phyloP scores from a whole-genome alignment of 208 protist species.

The Wallacemonas sp. region DNA sequence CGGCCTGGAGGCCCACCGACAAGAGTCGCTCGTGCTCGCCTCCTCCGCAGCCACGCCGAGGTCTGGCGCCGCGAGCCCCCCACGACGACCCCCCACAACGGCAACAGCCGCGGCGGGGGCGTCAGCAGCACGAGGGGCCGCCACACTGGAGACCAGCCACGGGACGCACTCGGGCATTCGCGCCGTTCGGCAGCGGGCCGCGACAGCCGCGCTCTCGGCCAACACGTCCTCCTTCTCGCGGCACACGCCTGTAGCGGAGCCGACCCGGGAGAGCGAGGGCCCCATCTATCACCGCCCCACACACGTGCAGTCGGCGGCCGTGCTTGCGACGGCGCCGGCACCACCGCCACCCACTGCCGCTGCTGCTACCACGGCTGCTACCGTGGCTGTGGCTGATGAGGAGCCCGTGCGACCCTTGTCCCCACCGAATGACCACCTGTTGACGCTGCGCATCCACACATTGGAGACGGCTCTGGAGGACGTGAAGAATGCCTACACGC shows the following conservation, averaged over 20 bases:
- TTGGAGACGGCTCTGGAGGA: constrained; percentile 13
- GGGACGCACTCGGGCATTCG: not conserved
- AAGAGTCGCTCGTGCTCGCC: not conserved
- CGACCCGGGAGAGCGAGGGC: no score
- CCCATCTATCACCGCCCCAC: no score
- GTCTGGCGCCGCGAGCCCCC: no score
- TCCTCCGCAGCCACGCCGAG: not conserved
- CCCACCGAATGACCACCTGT: constrained; percentile 4
- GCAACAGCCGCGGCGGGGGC: no score
- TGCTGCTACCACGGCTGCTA: not conserved
- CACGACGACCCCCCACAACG: no score
- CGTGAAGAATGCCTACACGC: constrained; percentile 16
- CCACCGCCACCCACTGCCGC: not conserved
- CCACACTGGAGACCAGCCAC: not conserved
- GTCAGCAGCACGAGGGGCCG: no score
- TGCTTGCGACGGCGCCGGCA: constrained; percentile 4
- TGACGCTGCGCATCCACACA: constrained; percentile 1
- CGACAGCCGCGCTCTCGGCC: constrained; percentile 16
- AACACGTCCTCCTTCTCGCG: not conserved
- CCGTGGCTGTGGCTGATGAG: not conserved
- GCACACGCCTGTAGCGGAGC: no score
- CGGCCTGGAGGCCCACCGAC: constrained; percentile 23
- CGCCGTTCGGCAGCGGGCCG: constrained; percentile 14
- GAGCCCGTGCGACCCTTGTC: not conserved
- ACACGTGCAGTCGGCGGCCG: no score